Evolutionary conservation across 1,284 basidiomycete species (phyloP).

Genomic region (Gymnopus androsaceus): DNA sequence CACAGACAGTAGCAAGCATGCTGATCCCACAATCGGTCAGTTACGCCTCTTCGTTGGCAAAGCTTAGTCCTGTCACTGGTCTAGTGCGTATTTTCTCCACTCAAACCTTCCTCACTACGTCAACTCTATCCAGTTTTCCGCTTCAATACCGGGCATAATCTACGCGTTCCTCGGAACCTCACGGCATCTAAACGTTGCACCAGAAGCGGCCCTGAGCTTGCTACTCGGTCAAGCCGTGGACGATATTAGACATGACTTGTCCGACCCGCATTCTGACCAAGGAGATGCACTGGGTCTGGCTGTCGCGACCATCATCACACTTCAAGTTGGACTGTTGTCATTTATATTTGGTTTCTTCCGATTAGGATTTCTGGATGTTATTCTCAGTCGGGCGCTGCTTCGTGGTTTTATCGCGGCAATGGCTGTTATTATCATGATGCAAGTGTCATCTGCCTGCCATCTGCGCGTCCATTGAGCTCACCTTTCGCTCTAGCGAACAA

Average conservation of each 20-base stretch:
- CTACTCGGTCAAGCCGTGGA: conserved; percentile 85
- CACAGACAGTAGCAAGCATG: conserved; percentile 89
- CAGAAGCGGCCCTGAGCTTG: conserved; percentile 89
- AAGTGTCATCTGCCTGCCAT: conserved; percentile 25
- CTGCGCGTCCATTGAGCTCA: conserved; percentile 11
- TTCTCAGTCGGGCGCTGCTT: conserved; percentile 86
- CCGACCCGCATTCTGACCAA: conserved; percentile 54
- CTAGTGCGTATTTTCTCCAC: conserved; percentile 55
- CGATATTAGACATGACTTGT: conserved; percentile 64
- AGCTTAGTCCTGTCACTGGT: conserved; percentile 80
- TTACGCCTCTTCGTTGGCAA: conserved; percentile 86
- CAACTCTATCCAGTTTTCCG: conserved; percentile 58
- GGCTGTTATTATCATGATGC: conserved; percentile 76
- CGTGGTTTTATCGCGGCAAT: conserved; percentile 87
- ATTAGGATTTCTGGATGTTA: conserved; percentile 92
- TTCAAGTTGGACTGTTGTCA: conserved; percentile 88
- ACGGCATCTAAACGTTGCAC: conserved; percentile 81
- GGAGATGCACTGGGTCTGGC: conserved; percentile 62
- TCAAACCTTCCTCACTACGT: conserved; percentile 17
- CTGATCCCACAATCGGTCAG: conserved; percentile 92
- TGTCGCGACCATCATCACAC: conserved; percentile 76
- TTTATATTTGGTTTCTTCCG: conserved; percentile 86
- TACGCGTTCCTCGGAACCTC: conserved; percentile 89
- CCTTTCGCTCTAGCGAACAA: conserved; percentile 65
- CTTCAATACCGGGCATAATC: conserved; percentile 77